Evolutionary conservation across 2,329 filamentous ascomycete species (phyloP), one percentile per base, ranked within the genome.

Genomic region (Fusarium pilosicola): DNA sequence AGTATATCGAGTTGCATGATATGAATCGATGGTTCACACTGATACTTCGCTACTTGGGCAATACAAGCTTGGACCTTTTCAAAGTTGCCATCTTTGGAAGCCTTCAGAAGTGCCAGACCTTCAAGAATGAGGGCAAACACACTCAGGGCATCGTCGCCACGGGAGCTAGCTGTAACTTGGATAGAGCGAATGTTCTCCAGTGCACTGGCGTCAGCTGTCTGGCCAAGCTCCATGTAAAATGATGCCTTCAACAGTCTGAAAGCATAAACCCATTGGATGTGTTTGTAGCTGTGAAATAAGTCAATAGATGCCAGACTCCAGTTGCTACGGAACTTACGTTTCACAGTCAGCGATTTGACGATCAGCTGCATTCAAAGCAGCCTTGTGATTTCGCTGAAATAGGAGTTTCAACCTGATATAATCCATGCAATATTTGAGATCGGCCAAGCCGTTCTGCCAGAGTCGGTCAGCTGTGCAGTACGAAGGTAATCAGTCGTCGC

Each of bases 391-490:
- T 46, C 90, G 88, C 76, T 92, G 91, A 74, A 92, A 93, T 65
- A 94, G 84, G 4, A 93, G 88, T 74, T 93, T 91, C 55, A 91
- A 87, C 66, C 93, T 88, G 22, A 94, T 84, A 79, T 94, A 93
- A 73, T 94, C 89, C 87, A 94, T 94, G 70, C 90, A 90, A 81
- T 94, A 94, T 79, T 94, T 94, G 44, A 95, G 81, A 74, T 95
- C 93, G 32, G 81, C 78, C 65, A 85, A 70, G 14, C 83, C 82
- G 62, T 85, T 81, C 80, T 84, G 28, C 20, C n/a, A 11, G 30
- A 51, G 30, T 39, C 41, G n/a, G 68, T 78, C 81, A 84, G 77
- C 80, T 79, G 7, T 13, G 28, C 17, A 13, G 48, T 26, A 13
- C 18, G 9, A 46, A 22, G 10, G 44, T 28, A 18, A 22, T 7